phyloP scores from a whole-genome alignment of 345 rosid species.

The Salix udensis region DNA sequence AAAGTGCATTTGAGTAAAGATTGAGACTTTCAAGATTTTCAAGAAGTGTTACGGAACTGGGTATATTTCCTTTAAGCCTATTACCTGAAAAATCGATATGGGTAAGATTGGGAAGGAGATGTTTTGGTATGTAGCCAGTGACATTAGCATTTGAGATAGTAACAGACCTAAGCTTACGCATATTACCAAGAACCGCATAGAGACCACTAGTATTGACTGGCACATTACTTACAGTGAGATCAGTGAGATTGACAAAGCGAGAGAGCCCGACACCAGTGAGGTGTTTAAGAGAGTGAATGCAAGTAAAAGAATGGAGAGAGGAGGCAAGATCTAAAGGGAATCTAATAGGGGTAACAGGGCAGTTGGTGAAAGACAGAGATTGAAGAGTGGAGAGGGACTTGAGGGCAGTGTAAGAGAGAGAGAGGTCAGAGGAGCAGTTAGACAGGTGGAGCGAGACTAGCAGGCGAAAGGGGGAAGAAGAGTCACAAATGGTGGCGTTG shows the following conservation, averaged over 20 bases:
- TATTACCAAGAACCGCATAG: conserved; percentile 69
- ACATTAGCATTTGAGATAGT: conserved; percentile 66
- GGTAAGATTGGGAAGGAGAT: conserved; percentile 49
- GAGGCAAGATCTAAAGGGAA: conserved; percentile 65
- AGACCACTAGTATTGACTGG: conserved; percentile 67
- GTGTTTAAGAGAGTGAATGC: conserved; percentile 54
- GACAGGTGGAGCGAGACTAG: conserved; percentile 67
- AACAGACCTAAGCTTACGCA: conserved; percentile 50
- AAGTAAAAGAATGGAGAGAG: conserved; percentile 57
- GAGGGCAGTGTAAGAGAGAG: conserved; percentile 53
- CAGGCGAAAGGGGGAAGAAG: conserved; percentile 65
- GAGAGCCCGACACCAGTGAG: conserved; percentile 70
- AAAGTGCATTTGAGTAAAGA: conserved; percentile 56
- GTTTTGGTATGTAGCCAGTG: conserved; percentile 59
- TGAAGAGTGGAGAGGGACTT: conserved; percentile 69
- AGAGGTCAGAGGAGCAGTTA: conserved; percentile 63
- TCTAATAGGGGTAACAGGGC: conserved; percentile 54
- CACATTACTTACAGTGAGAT: conserved; percentile 55
- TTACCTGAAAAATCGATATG: conserved; percentile 78
- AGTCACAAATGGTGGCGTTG: conserved; percentile 54
- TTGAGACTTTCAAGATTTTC: conserved; percentile 57
- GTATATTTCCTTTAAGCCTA: conserved; percentile 59
- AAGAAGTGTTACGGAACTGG: conserved; percentile 63
- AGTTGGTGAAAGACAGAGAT: conserved; percentile 63
- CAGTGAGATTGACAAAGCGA: conserved; percentile 70